Evolutionary conservation across 2,329 filamentous ascomycete genomes (phyloP).

Genomic region (Fusarium verrucosum): DNA sequence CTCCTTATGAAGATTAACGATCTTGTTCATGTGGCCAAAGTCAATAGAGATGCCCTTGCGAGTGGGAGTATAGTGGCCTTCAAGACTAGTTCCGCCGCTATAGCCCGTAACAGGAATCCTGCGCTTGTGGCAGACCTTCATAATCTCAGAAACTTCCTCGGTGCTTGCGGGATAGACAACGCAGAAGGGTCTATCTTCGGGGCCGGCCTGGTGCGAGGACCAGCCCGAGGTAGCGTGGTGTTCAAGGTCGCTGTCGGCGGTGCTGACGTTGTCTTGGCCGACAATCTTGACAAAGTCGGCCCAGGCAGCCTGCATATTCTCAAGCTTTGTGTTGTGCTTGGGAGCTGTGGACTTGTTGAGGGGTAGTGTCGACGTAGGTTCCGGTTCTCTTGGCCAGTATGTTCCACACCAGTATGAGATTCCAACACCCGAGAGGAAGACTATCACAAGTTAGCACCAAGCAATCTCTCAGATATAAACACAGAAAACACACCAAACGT

Average conservation of each 20-base stretch:
- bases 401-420: slow-evolving; percentile 69
- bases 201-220: slow-evolving; percentile 65
- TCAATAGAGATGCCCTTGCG: slow-evolving; percentile 86
- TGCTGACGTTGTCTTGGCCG: slow-evolving; percentile 72
- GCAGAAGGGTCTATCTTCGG: slow-evolving; percentile 67
- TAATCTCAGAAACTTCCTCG: slow-evolving; percentile 84
- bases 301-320: slow-evolving; percentile 75
- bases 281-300: slow-evolving; percentile 72
- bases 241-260: slow-evolving; percentile 62
- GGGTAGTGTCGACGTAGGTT: slow-evolving; percentile 67
- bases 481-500: slow-evolving; percentile 62
- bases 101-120: slow-evolving; percentile 87
- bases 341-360: slow-evolving; percentile 61
- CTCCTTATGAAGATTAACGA: slow-evolving; percentile 78
- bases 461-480: background rate
- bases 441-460: slow-evolving; percentile 47
- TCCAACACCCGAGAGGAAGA: slow-evolving; percentile 61
- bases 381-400: slow-evolving; percentile 60
- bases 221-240: slow-evolving; percentile 69
- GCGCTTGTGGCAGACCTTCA: slow-evolving; percentile 86
- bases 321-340: slow-evolving; percentile 65
- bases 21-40: slow-evolving; percentile 84
- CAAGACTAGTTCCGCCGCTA: slow-evolving; percentile 87
- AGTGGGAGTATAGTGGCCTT: slow-evolving; percentile 88
- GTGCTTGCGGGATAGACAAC: slow-evolving; percentile 81